Percentiles rank a stretch among this genome's conserved stretches.
Evolutionary conservation across 257 asterid species (phyloP).

Genomic region (Salvia miltiorrhiza): DNA sequence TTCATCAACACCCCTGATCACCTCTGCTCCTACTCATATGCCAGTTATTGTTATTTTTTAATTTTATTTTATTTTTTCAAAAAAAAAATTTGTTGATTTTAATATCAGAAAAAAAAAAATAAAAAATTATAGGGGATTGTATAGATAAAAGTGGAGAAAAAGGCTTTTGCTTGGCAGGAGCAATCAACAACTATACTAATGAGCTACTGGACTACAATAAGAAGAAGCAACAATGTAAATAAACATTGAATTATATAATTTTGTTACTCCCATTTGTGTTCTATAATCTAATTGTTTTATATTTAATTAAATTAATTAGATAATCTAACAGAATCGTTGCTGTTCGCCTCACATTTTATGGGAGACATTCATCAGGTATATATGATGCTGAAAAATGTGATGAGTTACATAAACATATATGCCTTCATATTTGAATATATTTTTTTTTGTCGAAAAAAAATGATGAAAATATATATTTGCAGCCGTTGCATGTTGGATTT

Average conservation of each 20-base stretch:
- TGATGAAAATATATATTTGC: not conserved
- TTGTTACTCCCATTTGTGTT: too few species aligned
- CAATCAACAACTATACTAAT: constrained; percentile 28
- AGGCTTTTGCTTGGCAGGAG: constrained; percentile 27
- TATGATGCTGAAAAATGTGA: not conserved
- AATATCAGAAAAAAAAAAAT: not conserved
- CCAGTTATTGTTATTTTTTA: not conserved
- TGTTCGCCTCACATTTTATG: constrained; percentile 31
- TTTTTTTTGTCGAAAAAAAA: not conserved
- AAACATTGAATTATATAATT: not conserved
- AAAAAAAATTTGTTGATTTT: too few species aligned
- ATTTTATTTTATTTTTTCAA: too few species aligned
- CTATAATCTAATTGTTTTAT: too few species aligned
- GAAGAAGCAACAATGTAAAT: constrained; percentile 5
- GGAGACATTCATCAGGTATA: constrained; percentile 41
- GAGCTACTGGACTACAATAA: constrained; percentile 7
- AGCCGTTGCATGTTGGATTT: constrained; percentile 38
- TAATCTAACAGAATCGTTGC: constrained; percentile 33
- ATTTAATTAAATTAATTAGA: constrained; percentile 8
- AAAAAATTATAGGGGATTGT: constrained; percentile 27
- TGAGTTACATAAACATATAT: not conserved
- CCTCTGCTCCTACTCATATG: constrained; percentile 21
- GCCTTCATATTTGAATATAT: not conserved
- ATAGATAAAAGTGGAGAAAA: constrained; percentile 4
- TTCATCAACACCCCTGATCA: constrained; percentile 23